Evolutionary conservation across 495 filamentous ascomycete genomes (phyloP).

Genomic region (Penicillium dipodomyicola): DNA sequence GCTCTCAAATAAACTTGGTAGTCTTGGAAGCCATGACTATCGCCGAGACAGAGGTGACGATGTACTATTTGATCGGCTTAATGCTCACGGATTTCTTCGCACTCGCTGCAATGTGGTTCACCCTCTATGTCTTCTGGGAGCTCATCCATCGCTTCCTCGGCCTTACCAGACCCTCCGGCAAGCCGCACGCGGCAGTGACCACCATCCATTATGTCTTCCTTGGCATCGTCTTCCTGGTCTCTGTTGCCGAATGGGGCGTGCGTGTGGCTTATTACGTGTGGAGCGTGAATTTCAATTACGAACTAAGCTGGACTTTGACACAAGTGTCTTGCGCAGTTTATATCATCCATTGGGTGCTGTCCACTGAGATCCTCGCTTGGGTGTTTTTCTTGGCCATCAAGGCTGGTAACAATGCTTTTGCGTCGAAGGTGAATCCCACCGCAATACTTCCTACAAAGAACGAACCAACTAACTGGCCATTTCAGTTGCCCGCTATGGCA

Average conservation of each 20-base stretch:
- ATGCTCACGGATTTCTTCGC: constrained; percentile 28
- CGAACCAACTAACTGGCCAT: neutral
- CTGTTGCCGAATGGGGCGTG: constrained; percentile 18
- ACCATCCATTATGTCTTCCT: constrained; percentile 24
- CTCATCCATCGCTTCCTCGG: constrained; percentile 22
- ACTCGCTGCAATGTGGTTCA: constrained; percentile 9
- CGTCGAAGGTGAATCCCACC: constrained; percentile 19
- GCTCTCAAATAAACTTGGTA: constrained; percentile 5
- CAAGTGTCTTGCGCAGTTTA: constrained; percentile 6
- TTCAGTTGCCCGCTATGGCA: constrained; percentile 16
- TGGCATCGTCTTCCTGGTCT: constrained; percentile 13
- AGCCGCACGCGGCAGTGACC: constrained; percentile 15
- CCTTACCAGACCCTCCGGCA: constrained; percentile 20
- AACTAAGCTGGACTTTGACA: neutral
- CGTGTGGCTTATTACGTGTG: constrained; percentile 15
- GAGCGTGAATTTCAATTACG: neutral
- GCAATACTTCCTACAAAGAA: too few relatives aligned
- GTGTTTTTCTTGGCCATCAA: constrained; percentile 21
- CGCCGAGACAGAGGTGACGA: constrained; percentile 17
- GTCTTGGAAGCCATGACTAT: constrained; percentile 18
- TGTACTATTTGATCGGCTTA: constrained; percentile 22
- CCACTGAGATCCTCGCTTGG: constrained; percentile 26
- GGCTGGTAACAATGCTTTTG: constrained; percentile 21
- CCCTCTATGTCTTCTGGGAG: constrained; percentile 26
- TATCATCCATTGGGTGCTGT: constrained; percentile 22